Conservation (phyloP, 2,329 filamentous ascomycete species). For the Phyllosticta citribraziliensis region DNA sequence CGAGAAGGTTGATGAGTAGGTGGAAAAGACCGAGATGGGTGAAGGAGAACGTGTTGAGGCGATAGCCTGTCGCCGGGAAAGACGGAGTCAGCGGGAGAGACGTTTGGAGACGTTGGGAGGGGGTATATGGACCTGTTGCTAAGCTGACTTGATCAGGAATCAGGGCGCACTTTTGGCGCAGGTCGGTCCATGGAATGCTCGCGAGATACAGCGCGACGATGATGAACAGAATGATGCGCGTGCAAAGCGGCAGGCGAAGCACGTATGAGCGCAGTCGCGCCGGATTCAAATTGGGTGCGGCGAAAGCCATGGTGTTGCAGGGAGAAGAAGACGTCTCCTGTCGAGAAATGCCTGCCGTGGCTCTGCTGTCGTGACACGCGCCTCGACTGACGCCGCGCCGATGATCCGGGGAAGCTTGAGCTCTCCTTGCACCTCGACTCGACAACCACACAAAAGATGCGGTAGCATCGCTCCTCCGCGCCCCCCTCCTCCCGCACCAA, state of each 20-base stretch:
- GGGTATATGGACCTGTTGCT: slow-evolving; percentile 51
- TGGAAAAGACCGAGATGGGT: slow-evolving; percentile 78
- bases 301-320: slow-evolving; percentile 32
- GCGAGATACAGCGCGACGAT: slow-evolving; percentile 62
- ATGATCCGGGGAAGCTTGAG: slow-evolving; percentile 8
- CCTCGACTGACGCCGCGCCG: slow-evolving; percentile 1
- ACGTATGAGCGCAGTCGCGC: slow-evolving; percentile 70
- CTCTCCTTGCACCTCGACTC: neutral
- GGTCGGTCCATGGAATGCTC: slow-evolving; percentile 59
- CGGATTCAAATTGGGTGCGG: slow-evolving; percentile 55
- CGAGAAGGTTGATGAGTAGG: slow-evolving; percentile 66
- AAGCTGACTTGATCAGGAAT: slow-evolving; percentile 68
- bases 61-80: slow-evolving; percentile 56
- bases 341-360: neutral
- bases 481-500: slow-evolving; percentile 12
- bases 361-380: slow-evolving; percentile 1
- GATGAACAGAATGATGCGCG: slow-evolving; percentile 56
- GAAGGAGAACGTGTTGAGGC: slow-evolving; percentile 84
- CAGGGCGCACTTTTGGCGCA: slow-evolving; percentile 68
- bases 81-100: neutral
- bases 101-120: neutral
- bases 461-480: neutral
- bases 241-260: slow-evolving; percentile 78
- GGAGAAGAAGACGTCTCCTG: slow-evolving; percentile 4
- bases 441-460: neutral